phyloP scores from a whole-genome alignment of 495 filamentous ascomycete species.

The Tuber borchii region DNA sequence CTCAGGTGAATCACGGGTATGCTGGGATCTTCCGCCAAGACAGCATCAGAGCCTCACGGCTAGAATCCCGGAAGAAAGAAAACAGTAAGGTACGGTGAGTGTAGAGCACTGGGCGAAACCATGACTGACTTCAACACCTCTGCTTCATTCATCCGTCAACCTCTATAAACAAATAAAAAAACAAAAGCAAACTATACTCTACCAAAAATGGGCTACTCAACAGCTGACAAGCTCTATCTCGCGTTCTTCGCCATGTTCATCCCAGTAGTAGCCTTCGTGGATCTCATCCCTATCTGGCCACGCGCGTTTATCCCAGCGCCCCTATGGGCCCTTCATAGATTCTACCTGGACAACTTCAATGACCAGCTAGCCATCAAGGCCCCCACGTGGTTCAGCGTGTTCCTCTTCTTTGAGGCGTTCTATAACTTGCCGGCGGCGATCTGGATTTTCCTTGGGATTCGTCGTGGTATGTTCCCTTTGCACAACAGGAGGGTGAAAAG shows the following conservation, averaged over 20 bases:
- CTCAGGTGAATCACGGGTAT: too few relatives aligned
- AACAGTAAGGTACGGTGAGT: not conserved
- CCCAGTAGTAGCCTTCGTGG: slow-evolving; percentile 33
- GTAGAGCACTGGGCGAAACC: not conserved
- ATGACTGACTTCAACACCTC: not conserved
- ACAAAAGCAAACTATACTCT: not conserved
- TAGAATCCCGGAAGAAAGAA: not conserved
- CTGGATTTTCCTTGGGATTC: slow-evolving; percentile 27
- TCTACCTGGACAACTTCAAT: slow-evolving; percentile 34
- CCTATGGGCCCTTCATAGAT: slow-evolving; percentile 29
- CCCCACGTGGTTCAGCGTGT: slow-evolving; percentile 35
- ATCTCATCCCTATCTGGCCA: slow-evolving; percentile 33
- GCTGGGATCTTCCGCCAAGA: not conserved
- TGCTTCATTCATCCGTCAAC: not conserved
- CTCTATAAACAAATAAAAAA: not conserved
- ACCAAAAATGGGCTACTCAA: slow-evolving; percentile 18
- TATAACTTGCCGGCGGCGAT: slow-evolving; percentile 36
- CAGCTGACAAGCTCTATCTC: slow-evolving; percentile 20
- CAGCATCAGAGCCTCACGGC: not conserved
- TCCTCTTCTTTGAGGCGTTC: slow-evolving; percentile 21
- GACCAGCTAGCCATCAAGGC: slow-evolving; percentile 32
- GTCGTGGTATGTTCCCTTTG: slow-evolving; percentile 4
- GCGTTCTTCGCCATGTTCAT: slow-evolving; percentile 32
- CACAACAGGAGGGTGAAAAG: not conserved
- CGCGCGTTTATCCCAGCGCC: slow-evolving; percentile 21